Base-by-base conservation (phyloP, 306 rosid species). In the Betula pendula region DNA sequence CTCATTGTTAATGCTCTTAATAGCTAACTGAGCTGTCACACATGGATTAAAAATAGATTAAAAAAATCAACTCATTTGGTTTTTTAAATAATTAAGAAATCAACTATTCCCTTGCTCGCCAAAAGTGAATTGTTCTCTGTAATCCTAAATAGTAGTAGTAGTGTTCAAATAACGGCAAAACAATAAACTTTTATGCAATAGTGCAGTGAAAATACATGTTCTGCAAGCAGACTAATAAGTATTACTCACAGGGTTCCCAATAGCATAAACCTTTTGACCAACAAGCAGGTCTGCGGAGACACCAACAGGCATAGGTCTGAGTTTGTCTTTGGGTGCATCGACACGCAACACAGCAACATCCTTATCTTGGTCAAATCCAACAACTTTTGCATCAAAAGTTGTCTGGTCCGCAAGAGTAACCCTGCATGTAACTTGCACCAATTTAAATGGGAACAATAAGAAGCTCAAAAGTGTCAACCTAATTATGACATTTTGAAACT, bases 351-450 rank as follows among this genome's bases (percentile, higher is more conserved):
- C 99, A 6, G 99, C 97, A 52, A 96, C 99, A 79, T 96, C 98
- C 87, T 96, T 96, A 85, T 96, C 99, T 88, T 92, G 99, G 81
- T 96, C 99, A 80, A 96, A 96, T 47, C 99, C 99, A 81, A 96
- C 98, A 72, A 96, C 90, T 84, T 59, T 82, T 3, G 99, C 98
- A 81, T 92, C 98, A 33, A 76, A 96, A 20, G 98, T 92, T 75
- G 93, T 68, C 79, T 96, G 99, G 85, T 96, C 99, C 70, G 97
- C 89, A 68, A 96, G 97, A 70, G 98, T 96, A 80, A 91, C 97
- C 91, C 99, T 96, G 90, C 77, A 92, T 71, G 80, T 40, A 87
- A 82, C 86, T 82, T 85, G 78, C 88, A 51, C 75, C 70, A 44
- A 19, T 77, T 84, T 85, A 80, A 81, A 82, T 67, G 84, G 35